Evolutionary conservation across 495 filamentous ascomycete species (phyloP), one percentile per base, ranked within the genome.

Genomic region (Penicillium canariense): DNA sequence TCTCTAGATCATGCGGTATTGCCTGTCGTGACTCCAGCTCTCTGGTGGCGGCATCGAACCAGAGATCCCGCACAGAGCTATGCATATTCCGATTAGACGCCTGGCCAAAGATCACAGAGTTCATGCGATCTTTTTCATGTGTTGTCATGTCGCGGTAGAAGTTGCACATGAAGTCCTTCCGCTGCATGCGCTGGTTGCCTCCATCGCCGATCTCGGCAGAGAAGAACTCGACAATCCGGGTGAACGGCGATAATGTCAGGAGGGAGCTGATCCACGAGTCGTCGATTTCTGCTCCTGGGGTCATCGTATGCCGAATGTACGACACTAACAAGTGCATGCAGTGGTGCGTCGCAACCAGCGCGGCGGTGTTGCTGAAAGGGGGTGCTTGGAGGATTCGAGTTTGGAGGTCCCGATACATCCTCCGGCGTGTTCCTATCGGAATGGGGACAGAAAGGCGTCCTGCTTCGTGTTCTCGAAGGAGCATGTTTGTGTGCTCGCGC

Each of bases 141-240:
- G 52, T 36, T 23, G 48, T 69, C 54, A 70, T 72, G 45, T 77
- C 75, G 17, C 65, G 60, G 43, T 75, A 63, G 48, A 77, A 77
- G 25, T 75, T 77, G 44, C 68, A 59, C 75, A 77, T 77, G 54
- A 77, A 77, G 22, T 74, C 71, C 54, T 72, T 77, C 20, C 75
- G 68, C 48, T 76, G 72, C 55, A 69, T 59, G 25, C 73, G 67
- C 54, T 74, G 72, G 48, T 59, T 74, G 17, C 69, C 69, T 8
- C 75, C 73, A 40, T 77, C 71, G 1, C 75, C 75, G 10, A 77
- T 75, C 50, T 77, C 75, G 0, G 75, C 75, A 14, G 75, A 76
- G 60, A 77, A 77, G 48, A 68, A 77, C 43, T 77, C 72, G 42
- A 74, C 69, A 6, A 74, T 66, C 3, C 75, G 72, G 17, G 54